phyloP scores from a whole-genome alignment of 2,329 filamentous ascomycete species.

The Fusarium dlaminii region DNA sequence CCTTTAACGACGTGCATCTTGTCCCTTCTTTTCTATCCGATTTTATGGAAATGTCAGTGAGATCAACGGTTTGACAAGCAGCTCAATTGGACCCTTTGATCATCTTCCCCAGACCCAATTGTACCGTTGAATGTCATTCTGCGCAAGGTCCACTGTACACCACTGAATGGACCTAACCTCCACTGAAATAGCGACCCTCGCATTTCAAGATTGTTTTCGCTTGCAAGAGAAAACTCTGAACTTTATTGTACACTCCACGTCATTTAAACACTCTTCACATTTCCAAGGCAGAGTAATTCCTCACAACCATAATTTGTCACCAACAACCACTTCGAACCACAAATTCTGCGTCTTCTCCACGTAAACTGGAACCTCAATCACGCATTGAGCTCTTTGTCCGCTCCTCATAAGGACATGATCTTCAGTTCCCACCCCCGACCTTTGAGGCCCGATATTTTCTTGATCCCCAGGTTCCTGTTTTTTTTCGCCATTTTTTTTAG shows the following conservation, averaged over 20 bases:
- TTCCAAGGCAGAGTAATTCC: background rate
- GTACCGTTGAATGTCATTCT: background rate
- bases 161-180: background rate
- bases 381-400: conserved; percentile 3
- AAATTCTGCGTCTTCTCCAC: background rate
- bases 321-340: background rate
- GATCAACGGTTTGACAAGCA: background rate
- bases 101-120: background rate
- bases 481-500: conserved; percentile 15
- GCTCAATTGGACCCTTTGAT: background rate
- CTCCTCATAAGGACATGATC: conserved; percentile 23
- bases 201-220: background rate
- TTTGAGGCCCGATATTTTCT: conserved; percentile 1
- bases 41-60: background rate
- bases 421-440: background rate
- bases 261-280: background rate
- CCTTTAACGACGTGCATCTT: background rate
- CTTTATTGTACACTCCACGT: background rate
- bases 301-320: background rate
- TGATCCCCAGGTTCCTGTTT: conserved; percentile 25
- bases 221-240: background rate
- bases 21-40: background rate
- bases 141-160: background rate
- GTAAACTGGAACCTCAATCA: conserved; percentile 8
- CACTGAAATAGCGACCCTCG: background rate